A percentile compares a stretch with the other conserved stretches of the same genome.
Evolutionary conservation across 352 stramenopile genomes (phyloP).

Genomic region (Phytopythium delawarense): DNA sequence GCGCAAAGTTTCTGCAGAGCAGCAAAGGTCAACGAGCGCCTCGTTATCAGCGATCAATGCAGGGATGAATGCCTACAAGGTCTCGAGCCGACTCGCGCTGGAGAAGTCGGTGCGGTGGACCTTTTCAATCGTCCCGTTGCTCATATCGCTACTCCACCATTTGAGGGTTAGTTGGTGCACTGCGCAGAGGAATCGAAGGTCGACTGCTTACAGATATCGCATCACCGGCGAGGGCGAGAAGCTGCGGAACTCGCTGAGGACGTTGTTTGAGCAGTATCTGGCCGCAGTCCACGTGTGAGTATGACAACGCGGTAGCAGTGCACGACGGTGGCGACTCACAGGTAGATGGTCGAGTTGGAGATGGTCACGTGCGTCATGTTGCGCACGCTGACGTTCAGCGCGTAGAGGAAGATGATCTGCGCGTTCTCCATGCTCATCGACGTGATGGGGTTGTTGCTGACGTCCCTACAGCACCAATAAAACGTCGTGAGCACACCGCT

Average conservation of each 20-base stretch:
- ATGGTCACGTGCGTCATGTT: conserved; percentile 14
- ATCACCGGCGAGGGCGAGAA: not conserved
- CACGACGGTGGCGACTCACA: not conserved
- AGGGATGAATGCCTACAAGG: not conserved
- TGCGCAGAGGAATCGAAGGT: not conserved
- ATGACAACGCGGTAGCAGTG: not conserved
- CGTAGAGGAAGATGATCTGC: conserved; percentile 17
- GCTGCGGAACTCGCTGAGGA: not conserved
- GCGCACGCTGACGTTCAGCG: conserved; percentile 19
- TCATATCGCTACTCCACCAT: not conserved
- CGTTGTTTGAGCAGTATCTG: conserved; percentile 5
- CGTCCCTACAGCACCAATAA: conserved; percentile 10
- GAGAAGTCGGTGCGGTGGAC: conserved; percentile 5
- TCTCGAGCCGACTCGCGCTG: not conserved
- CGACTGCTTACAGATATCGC: not conserved
- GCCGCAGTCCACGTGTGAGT: not conserved
- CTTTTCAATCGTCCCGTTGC: conserved; percentile 5
- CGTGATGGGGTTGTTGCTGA: conserved; percentile 25
- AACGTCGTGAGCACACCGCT: not conserved
- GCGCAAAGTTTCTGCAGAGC: conserved; percentile 19
- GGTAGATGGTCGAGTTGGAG: conserved; percentile 11
- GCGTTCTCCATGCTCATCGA: conserved; percentile 14
- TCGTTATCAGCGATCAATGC: not conserved
- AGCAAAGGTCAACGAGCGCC: not conserved
- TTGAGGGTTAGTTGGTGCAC: not conserved